Evolutionary conservation across 2,329 filamentous ascomycete genomes (phyloP).

Genomic region (Colletotrichum sansevieriae): DNA sequence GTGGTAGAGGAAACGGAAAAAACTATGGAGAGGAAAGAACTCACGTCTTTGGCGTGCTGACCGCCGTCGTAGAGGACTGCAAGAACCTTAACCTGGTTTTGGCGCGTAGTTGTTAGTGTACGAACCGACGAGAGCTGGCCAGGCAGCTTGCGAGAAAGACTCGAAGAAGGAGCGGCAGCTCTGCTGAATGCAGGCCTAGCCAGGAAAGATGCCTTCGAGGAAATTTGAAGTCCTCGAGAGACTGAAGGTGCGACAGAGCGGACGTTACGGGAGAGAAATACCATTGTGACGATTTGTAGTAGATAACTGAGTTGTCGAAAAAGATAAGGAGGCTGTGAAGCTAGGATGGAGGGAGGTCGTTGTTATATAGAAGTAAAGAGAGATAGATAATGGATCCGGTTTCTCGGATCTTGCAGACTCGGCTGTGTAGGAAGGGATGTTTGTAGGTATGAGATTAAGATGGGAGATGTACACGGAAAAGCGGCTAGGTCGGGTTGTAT

Average conservation of each 20-base stretch:
- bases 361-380: conserved; percentile 26
- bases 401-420: conserved; percentile 23
- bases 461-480: not conserved
- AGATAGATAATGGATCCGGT: conserved; percentile 12
- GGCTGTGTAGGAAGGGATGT: conserved; percentile 8
- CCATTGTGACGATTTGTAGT: conserved; percentile 46
- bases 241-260: conserved; percentile 45
- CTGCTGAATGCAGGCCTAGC: conserved; percentile 40
- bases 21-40: conserved; percentile 43
- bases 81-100: conserved; percentile 88
- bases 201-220: conserved; percentile 44
- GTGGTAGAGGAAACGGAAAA: not conserved
- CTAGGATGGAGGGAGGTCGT: conserved; percentile 19
- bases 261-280: conserved; percentile 49
- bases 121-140: conserved; percentile 64
- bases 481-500: conserved; percentile 32
- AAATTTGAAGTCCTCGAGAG: conserved; percentile 46
- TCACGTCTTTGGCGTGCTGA: conserved; percentile 87
- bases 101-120: conserved; percentile 63
- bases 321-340: not conserved
- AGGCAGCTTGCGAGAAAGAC: conserved; percentile 59
- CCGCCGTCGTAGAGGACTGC: conserved; percentile 93
- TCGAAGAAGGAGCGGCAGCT: conserved; percentile 35
- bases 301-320: conserved; percentile 24
- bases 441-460: conserved; percentile 29